Evolutionary conservation across 768 basidiomycete species (phyloP), one percentile per base, ranked within the genome.

Genomic region (Arthromyces matolae): DNA sequence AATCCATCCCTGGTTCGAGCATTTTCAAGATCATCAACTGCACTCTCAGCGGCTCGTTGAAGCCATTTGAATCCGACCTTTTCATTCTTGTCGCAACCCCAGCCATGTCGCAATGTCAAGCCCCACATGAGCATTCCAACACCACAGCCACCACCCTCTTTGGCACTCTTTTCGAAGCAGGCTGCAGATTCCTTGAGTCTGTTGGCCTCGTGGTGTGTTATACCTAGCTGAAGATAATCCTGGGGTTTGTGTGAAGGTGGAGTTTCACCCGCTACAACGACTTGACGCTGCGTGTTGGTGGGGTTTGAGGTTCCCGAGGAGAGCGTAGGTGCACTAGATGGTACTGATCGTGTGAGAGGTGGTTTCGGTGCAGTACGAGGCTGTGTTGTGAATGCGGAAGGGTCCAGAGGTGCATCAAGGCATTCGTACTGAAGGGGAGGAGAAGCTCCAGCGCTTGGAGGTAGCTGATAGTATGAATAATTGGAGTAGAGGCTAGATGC

Each of bases 91-190:
- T 75, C 68, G 54, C 83, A 82, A 3, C 92, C 93, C 92, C 93
- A 95, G 2, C 91, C 92, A 62, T 92, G 89, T 42, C 92, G 72
- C 58, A 93, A 68, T 24, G 89, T 73, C 33, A 95, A 69, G 0
- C 92, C 93, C 78, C 87, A 93, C 88, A 95, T 91, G 50, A 94
- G 66, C 90, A 93, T 93, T 14, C 93, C 93, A 4, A 90, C 82
- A 2, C 85, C 86, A 59, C 87, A 92, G 1, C 90, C 93, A 1
- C 91, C 91, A 42, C 73, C 68, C 51, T 79, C 71, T 44, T 72
- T 87, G 9, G 89, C 89, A 37, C 83, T 81, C 65, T 76, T 77
- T 68, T 92, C 89, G 60, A 92, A 91, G 63, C 73, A 89, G 20
- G 63, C 60, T 0, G 87, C 89, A 9, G 84, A 84, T 56, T 88